These are phyloP conservation scores for Monilinia fructigena DNA, from an alignment of 2,329 filamentous ascomycete species.

Conservation along the genomic window DNA sequence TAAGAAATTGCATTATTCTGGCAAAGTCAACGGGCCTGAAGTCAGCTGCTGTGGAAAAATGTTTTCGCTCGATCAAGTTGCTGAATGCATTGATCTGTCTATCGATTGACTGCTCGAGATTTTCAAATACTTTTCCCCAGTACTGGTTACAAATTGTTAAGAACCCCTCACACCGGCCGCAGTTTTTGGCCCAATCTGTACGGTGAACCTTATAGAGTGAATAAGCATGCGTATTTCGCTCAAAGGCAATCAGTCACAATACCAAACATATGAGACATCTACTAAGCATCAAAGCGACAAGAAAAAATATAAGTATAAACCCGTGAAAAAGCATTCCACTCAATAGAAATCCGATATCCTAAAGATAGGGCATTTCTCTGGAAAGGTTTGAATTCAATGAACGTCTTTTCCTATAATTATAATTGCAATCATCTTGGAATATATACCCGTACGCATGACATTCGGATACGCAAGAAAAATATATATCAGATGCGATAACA, in stretches of 20 bases:
- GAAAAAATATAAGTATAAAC: background rate
- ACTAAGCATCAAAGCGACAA: background rate
- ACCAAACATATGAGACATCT: constrained; percentile 4
- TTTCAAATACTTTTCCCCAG: constrained; percentile 49
- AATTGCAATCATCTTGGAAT: background rate
- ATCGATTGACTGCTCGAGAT: constrained; percentile 51
- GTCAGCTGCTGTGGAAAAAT: constrained; percentile 42
- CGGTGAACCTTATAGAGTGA: constrained; percentile 24
- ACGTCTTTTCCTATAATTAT: fast-evolving
- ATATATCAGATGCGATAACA: background rate
- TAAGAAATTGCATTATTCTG: constrained; percentile 53
- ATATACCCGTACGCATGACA: background rate
- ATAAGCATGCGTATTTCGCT: background rate
- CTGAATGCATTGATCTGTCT: constrained; percentile 28
- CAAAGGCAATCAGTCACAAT: background rate
- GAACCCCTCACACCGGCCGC: constrained; percentile 44
- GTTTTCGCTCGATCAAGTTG: constrained; percentile 31
- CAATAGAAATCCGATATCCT: background rate
- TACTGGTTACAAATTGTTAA: constrained; percentile 41
- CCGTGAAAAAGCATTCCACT: background rate
- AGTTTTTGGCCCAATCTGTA: constrained; percentile 41
- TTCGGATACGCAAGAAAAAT: background rate
- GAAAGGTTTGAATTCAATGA: background rate
- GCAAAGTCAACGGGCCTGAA: constrained; percentile 50
- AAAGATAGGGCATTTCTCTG: background rate